A percentile compares a stretch with the other conserved stretches of the same genome.
Evolutionary conservation across 192 early-diverging fungal species (phyloP).

Genomic region (Pilaira anomala): DNA sequence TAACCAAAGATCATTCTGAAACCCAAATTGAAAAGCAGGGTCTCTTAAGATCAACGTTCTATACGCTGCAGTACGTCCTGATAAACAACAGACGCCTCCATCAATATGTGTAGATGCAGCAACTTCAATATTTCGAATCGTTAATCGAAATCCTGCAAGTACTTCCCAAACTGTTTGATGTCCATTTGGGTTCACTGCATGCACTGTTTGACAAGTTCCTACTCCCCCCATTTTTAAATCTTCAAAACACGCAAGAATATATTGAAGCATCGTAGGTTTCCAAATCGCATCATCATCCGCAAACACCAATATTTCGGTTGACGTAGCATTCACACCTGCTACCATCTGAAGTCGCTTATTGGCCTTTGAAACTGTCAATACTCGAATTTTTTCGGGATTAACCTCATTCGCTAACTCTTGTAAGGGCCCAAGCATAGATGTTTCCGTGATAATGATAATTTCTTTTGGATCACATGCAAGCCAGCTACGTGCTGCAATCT

Average conservation of each 20-base stretch:
- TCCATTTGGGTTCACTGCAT: constrained; percentile 39
- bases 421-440: constrained; percentile 36
- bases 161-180: constrained; percentile 60
- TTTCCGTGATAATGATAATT: constrained; percentile 55
- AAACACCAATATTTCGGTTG: constrained; percentile 53
- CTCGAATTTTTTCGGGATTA: constrained; percentile 42
- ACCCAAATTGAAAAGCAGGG: constrained; percentile 55
- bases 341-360: constrained; percentile 61
- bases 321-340: constrained; percentile 50
- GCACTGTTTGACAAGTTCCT: constrained; percentile 52
- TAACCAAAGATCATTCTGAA: constrained; percentile 57
- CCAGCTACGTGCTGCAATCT: constrained; percentile 53
- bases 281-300: constrained; percentile 61
- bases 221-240: constrained; percentile 56
- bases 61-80: constrained; percentile 59
- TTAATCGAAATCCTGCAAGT: constrained; percentile 53
- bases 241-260: constrained; percentile 59
- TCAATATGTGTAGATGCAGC: constrained; percentile 61
- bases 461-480: constrained; percentile 49
- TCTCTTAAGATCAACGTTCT: constrained; percentile 58
- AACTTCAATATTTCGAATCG: constrained; percentile 61
- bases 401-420: constrained; percentile 45
- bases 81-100: constrained; percentile 61
- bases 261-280: constrained; percentile 51
- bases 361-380: constrained; percentile 43